Base-by-base conservation (phyloP, 2,329 filamentous ascomycete genomes). In the Diaporthe vexans region DNA sequence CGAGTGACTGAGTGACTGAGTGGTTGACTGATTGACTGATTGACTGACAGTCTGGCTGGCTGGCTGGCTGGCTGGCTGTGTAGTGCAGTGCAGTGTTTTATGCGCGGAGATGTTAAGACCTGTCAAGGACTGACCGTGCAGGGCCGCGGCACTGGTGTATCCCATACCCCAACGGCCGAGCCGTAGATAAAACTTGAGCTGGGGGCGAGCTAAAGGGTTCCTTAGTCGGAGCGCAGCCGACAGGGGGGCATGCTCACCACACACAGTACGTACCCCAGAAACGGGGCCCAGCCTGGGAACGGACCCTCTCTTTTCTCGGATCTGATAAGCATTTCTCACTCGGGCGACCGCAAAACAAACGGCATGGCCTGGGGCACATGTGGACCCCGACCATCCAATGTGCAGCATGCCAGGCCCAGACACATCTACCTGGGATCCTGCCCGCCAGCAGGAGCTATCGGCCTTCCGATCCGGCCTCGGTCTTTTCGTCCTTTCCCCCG, bases 271-370 rank as follows among this genome's bases (percentile, higher is more conserved):
- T 51, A 51, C 63, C 63, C 63, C 63, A 52, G 63, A 54, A 68
- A 68, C 48, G 63, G 63, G 63, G 63, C 63, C 43, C 33, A 59
- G 63, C 26, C 26, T 35, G n/a, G 46, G 56, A 58, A 43, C 54
- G 58, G 72, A 63, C 65, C 72, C 65, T 71, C 65, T 73, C 35
- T 63, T 70, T 73, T 71, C 56, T 74, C 73, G 73, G 73, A 74
- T 74, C 73, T 67, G 73, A 74, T 74, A 74, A 74, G 61, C 46
- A 68, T 68, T 40, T 17, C 63, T 52, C 48, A n/a, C 63, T 35
- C 43, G 40, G 61, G 43, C 61, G 51, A 21, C 61, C 61, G n/a
- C 37, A 24, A 43, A 13, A 13, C 37, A 37, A 37, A 10, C 29
- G 35, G 43, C 35, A 40, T 40, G 57, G 58, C 35, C 29, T 6